Conservation (phyloP, 495 filamentous ascomycete species). For the Cercophora scortea region DNA sequence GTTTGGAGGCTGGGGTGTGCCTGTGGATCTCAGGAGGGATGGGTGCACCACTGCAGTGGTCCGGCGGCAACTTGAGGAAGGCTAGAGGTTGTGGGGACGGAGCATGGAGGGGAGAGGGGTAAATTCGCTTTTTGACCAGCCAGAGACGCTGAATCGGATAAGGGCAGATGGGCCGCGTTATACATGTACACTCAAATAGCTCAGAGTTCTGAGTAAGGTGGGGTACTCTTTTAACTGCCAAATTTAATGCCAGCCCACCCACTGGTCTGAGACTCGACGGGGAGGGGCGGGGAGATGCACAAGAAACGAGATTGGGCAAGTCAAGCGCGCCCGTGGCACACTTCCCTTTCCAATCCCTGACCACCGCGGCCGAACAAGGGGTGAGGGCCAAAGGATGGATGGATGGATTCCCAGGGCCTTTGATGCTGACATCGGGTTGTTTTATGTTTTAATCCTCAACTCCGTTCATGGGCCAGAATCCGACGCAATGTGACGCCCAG, state of each 20-base stretch:
- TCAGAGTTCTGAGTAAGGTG: not conserved
- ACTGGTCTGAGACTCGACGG: not conserved
- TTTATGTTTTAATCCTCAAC: too few species aligned
- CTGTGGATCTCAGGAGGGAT: constrained; percentile 8
- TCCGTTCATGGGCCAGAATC: too few species aligned
- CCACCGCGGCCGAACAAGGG: not conserved
- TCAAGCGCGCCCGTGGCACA: not conserved
- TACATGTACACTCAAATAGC: not conserved
- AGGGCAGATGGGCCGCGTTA: not conserved
- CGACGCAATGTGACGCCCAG: too few species aligned
- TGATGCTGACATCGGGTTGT: too few species aligned
- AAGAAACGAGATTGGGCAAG: constrained; percentile 1
- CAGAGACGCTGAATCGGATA: not conserved
- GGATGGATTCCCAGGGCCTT: too few species aligned
- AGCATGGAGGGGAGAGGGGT: not conserved
- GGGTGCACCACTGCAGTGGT: not conserved
- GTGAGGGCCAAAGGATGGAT: too few species aligned
- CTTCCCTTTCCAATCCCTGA: not conserved
- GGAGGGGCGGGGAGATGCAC: not conserved
- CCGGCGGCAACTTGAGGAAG: not conserved
- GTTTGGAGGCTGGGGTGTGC: not conserved
- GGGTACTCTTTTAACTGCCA: not conserved
- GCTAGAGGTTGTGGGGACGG: not conserved
- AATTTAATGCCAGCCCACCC: not conserved
- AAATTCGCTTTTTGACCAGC: not conserved